Conservation (phyloP, 768 basidiomycete genomes). For the Russula earlei region DNA sequence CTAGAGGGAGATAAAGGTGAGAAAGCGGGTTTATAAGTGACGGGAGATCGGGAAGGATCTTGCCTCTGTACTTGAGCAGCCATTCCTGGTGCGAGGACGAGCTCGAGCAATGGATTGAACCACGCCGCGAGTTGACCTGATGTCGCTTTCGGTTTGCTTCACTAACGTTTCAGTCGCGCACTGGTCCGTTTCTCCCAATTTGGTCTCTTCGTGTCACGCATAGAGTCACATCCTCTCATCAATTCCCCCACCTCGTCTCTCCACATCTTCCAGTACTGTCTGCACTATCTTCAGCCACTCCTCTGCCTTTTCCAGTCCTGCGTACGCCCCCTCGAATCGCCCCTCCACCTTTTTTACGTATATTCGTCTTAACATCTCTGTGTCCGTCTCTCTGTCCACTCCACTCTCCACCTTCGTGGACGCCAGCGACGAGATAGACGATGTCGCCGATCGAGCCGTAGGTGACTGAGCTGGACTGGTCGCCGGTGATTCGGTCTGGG, state of each 20-base stretch:
- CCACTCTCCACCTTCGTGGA: conserved; percentile 58
- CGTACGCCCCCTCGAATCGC: conserved; percentile 43
- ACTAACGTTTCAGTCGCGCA: conserved; percentile 16
- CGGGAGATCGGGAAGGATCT: conserved; percentile 19
- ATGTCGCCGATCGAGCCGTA: conserved; percentile 30
- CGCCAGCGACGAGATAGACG: conserved; percentile 41
- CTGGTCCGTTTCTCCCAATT: conserved; percentile 16
- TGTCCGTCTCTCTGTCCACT: conserved; percentile 42
- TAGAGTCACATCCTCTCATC: conserved; percentile 23
- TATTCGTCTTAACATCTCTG: conserved; percentile 28
- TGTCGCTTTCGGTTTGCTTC: conserved; percentile 12
- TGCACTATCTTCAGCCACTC: conserved; percentile 57
- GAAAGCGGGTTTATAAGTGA: conserved; percentile 9
- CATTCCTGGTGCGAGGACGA: conserved; percentile 17
- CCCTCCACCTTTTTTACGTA: conserved; percentile 57
- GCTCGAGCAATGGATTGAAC: conserved; percentile 16
- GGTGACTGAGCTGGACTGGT: not conserved
- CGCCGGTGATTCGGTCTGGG: conserved; percentile 2
- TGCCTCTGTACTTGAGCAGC: conserved; percentile 21
- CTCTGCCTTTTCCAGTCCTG: conserved; percentile 51
- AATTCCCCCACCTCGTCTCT: not conserved
- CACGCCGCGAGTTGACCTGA: conserved; percentile 16
- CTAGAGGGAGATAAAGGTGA: conserved; percentile 19
- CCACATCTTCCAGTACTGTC: conserved; percentile 43
- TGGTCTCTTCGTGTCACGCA: conserved; percentile 5